These are phyloP conservation scores for Ziziphus jujuba DNA, from an alignment of 306 rosid genomes.

Conservation along the genomic window DNA sequence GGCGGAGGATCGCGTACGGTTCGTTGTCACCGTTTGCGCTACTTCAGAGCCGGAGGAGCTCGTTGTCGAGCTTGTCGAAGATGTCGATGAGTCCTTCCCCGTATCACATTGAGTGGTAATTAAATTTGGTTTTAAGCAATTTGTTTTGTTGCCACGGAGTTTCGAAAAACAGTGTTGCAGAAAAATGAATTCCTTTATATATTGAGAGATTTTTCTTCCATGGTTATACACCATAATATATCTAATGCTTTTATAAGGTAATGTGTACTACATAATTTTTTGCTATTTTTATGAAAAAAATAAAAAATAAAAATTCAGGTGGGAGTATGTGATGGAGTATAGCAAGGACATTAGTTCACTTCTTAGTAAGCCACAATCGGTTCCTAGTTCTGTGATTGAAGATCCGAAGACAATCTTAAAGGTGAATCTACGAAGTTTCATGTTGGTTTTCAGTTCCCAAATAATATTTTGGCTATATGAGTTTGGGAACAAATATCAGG, in stretches of 20 bases:
- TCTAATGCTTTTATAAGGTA: not conserved
- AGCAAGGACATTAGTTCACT: conserved; percentile 77
- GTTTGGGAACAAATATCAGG: not conserved
- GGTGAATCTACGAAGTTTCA: conserved; percentile 39
- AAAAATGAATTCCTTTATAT: too few relatives aligned
- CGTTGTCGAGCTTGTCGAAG: conserved; percentile 50
- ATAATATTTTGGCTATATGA: not conserved
- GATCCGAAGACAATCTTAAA: conserved; percentile 48
- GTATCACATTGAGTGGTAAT: conserved; percentile 74
- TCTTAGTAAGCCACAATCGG: conserved; percentile 52
- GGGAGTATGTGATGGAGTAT: conserved; percentile 85
- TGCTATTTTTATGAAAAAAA: conserved; percentile 15
- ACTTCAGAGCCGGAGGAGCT: conserved; percentile 76
- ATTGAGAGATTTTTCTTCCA: too few relatives aligned
- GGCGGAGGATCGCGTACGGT: conserved; percentile 77
- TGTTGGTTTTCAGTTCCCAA: conserved; percentile 4
- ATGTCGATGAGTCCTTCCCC: conserved; percentile 44
- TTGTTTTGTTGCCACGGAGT: not conserved
- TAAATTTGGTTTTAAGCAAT: not conserved
- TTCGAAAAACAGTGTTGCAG: not conserved
- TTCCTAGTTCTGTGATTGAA: conserved; percentile 54
- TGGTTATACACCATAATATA: not conserved
- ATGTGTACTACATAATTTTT: conserved; percentile 13
- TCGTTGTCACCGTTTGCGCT: conserved; percentile 83
- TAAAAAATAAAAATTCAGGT: too few relatives aligned